Evolutionary conservation across 2,329 filamentous ascomycete species (phyloP).

Genomic region (Diaporthe sp.): DNA sequence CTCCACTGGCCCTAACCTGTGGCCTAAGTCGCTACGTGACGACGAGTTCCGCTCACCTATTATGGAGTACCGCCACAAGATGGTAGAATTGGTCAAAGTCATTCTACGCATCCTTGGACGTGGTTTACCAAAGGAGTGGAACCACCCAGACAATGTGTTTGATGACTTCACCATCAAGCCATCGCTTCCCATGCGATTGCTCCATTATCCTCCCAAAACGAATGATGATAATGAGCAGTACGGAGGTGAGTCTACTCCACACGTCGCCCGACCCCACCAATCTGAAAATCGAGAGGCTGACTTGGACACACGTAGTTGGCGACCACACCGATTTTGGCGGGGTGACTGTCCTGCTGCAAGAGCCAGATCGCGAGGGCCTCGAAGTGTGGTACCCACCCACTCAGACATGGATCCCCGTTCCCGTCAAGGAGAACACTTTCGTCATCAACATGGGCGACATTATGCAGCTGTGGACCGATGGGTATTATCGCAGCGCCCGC

Average conservation of each 20-base stretch:
- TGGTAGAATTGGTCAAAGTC: slow-evolving; percentile 11
- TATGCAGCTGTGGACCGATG: slow-evolving; percentile 42
- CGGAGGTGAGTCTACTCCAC: slow-evolving; percentile 4
- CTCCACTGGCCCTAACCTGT: slow-evolving; percentile 6
- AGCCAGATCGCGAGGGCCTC: slow-evolving; percentile 45
- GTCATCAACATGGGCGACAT: slow-evolving; percentile 47
- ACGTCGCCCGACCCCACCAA: no score
- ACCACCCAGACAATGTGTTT: not conserved
- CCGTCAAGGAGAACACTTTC: slow-evolving; percentile 42
- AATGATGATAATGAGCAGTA: slow-evolving; percentile 16
- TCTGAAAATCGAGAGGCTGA: no score
- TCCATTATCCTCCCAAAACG: slow-evolving; percentile 9
- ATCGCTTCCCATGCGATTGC: not conserved
- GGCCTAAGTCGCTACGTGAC: not conserved
- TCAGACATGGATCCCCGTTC: slow-evolving; percentile 43
- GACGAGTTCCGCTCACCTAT: slow-evolving; percentile 12
- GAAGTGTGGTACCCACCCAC: slow-evolving; percentile 43
- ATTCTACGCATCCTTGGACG: not conserved
- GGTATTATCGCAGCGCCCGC: slow-evolving; percentile 41
- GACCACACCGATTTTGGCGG: slow-evolving; percentile 47
- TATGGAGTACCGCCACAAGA: slow-evolving; percentile 2
- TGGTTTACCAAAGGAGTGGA: not conserved
- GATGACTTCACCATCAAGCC: not conserved
- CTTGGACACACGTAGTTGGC: slow-evolving; percentile 39
- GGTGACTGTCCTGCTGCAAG: slow-evolving; percentile 46